Base-by-base conservation (phyloP, 768 basidiomycete genomes). In the Trametes coccinea region DNA sequence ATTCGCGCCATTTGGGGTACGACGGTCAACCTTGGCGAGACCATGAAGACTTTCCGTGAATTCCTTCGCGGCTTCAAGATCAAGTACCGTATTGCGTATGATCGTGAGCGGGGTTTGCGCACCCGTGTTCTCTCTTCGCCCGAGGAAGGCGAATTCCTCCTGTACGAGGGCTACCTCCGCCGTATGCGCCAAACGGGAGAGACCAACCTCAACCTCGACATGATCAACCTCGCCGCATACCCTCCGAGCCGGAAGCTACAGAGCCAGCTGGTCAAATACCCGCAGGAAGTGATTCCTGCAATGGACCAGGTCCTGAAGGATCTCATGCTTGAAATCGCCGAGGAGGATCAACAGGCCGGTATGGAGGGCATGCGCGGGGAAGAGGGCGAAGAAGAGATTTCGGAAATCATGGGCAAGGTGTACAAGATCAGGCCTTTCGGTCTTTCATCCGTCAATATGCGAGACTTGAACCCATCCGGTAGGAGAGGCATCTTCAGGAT, bases 241-340 rank as follows among this genome's bases (percentile, higher is more conserved):
- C 92, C 93, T 0, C 85, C 89, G 10, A 85, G 85, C 60, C 87
- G 84, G 70, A 97, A 94, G 73, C 79, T 99, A 14, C 85, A 93
- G 70, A 78, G 78, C 17, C 94, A 97, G 71, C 83, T 99, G 4
- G 74, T 87, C 62, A 95, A 93, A 70, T 98, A 97, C 74, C 97
- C 97, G 0, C 95, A 98, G 73, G 97, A 99, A 79, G 88, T 98
- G 49, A 83, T 99, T 50, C 96, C 97, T 1, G 93, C 92, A 27
- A 95, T 98, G 90, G 97, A 99, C 79, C 93, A 96, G 69, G 89
- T 94, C 0, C 77, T 98, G 67, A 95, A 95, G 75, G 96, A 98
- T 70, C 77, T 91, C 52, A 92, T 98, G 90, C 76, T 98, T 54
- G 92, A 93, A 67, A 71, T 90, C 45, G 93, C 92, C 0, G 92